Conservation (phyloP, 2,329 filamentous ascomycete genomes). For the Paraphaeosphaeria minitans region DNA sequence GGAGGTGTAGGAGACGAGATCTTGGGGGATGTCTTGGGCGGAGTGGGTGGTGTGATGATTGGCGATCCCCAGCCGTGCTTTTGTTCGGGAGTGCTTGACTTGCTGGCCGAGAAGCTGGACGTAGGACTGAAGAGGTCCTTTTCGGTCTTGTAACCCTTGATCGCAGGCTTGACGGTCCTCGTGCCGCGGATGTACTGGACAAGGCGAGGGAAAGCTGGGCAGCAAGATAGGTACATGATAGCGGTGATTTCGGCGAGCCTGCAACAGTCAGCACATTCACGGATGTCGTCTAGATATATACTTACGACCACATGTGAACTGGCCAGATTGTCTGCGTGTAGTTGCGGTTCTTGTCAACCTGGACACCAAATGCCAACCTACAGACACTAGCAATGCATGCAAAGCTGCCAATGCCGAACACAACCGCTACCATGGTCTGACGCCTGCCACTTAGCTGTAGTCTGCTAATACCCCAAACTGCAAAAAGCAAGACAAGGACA, state of each 20-base stretch:
- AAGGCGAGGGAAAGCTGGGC: constrained; percentile 16
- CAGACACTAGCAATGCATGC: constrained; percentile 17
- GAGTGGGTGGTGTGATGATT: constrained; percentile 7
- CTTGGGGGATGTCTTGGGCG: constrained; percentile 4
- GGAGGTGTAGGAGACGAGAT: constrained; percentile 1
- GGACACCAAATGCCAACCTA: constrained; percentile 14
- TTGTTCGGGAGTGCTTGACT: constrained; percentile 1
- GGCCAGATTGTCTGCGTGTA: constrained; percentile 14
- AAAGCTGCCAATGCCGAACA: constrained; percentile 16
- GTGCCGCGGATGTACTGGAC: constrained; percentile 15
- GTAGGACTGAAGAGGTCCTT: constrained; percentile 9
- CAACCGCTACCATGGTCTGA: constrained; percentile 9
- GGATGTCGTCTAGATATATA: not conserved
- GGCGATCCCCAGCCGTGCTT: constrained; percentile 1
- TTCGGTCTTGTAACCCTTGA: not conserved
- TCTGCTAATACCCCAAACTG: constrained; percentile 14
- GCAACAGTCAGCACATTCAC: not conserved
- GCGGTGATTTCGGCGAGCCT: constrained; percentile 17
- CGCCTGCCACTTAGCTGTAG: constrained; percentile 12
- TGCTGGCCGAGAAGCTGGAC: not conserved
- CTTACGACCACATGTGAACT: constrained; percentile 18
- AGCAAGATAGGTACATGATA: constrained; percentile 15
- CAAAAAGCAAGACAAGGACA: constrained; percentile 22
- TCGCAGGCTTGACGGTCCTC: constrained; percentile 6
- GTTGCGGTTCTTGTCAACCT: constrained; percentile 5